Evolutionary conservation across 768 basidiomycete species (phyloP), one percentile per base, ranked within the genome.

Genomic region (Boletus huronensis): DNA sequence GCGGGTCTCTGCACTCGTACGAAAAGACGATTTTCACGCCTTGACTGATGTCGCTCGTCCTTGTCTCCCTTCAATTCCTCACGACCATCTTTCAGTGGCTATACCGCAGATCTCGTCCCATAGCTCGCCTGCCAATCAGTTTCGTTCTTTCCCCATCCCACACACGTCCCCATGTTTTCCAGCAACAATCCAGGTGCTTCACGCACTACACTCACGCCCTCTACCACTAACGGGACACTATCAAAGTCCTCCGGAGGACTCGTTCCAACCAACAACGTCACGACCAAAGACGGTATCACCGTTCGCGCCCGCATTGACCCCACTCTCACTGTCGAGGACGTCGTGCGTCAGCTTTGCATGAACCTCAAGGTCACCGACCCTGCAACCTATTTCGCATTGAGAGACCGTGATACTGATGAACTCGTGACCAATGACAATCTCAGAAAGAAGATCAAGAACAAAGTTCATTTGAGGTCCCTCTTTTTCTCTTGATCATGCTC

Each of bases 371-470:
- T 93, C 54, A 82, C 82, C 54, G 90, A 90, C 36, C 79, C 87
- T 0, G 79, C 89, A 1, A 78, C 79, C 1, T 74, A 88, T 58
- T 93, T 82, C 65, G 88, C 91, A 1, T 70, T 96, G 55, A 79
- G 93, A 61, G 91, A 94, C 66, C 71, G 71, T 25, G 88, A 91
- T 61, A 82, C 78, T 16, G 88, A 89, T 55, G 90, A 90, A 59
- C 71, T 95, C 44, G 86, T 97, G 17, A 94, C 91, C 26, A 88
- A 89, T 63, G 90, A 93, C 59, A 95, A 94, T 66, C 67, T 97
- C 64, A 79, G 84, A 66, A 84, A 81, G 73, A 89, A 88, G 75
- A 90, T 94, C 60, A 87, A 81, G 71, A 78, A 79, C 38, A 93
- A 89, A 69, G 81, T 79, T 45, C 84, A 88, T 64, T 75, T 94